Conservation (phyloP, 495 filamentous ascomycete species). For the Trichocladium uniseriatum region DNA sequence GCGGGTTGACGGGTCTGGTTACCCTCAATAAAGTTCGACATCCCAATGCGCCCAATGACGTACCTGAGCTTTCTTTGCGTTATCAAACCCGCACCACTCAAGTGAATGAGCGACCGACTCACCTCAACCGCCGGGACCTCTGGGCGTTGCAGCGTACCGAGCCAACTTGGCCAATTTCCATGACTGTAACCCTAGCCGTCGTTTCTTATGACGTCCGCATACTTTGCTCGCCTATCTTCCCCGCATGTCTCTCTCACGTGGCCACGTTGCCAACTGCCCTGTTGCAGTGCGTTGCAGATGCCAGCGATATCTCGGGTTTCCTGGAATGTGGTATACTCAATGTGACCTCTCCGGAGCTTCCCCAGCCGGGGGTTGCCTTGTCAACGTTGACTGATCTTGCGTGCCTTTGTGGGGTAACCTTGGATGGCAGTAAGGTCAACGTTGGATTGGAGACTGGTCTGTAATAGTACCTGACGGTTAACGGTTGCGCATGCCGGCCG, state of each 20-base stretch:
- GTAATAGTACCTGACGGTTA: not conserved
- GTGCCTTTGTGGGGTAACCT: slow-evolving; percentile 31
- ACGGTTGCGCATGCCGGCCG: not conserved
- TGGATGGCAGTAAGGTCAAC: not conserved
- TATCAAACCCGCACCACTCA: no score
- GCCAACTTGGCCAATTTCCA: no score
- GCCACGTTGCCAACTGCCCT: slow-evolving; percentile 2
- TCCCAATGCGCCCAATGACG: no score
- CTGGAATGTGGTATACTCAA: slow-evolving; percentile 6
- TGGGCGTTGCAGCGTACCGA: no score
- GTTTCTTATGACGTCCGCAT: no score
- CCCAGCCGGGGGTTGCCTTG: slow-evolving; percentile 9
- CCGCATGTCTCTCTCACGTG: slow-evolving; percentile 16
- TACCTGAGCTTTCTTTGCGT: no score
- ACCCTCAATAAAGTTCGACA: no score
- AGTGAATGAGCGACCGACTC: no score
- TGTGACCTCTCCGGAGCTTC: slow-evolving; percentile 16
- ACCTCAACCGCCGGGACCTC: no score
- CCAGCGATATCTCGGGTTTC: not conserved
- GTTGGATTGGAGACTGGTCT: no score
- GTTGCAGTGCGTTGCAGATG: slow-evolving; percentile 6
- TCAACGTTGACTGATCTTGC: slow-evolving; percentile 24
- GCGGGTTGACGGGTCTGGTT: no score
- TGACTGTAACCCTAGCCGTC: no score
- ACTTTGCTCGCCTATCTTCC: slow-evolving; percentile 8